Conservation (phyloP, 164 flowering plant genomes). For the Magnolia changhungtana region DNA sequence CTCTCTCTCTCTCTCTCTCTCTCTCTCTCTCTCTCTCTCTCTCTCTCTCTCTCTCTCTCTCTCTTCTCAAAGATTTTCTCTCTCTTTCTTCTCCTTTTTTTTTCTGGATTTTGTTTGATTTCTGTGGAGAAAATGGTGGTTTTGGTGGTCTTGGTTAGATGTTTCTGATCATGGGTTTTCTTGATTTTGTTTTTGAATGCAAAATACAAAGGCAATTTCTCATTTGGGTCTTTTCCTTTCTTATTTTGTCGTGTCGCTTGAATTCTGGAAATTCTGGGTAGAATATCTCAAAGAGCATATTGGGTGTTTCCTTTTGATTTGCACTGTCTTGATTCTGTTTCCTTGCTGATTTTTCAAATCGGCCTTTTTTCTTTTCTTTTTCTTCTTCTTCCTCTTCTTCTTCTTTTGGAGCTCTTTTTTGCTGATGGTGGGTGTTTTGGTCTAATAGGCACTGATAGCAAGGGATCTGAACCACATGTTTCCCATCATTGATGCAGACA, state of each 20-base stretch:
- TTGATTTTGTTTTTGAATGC: background rate
- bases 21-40: background rate
- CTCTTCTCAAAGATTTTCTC: background rate
- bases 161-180: background rate
- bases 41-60: background rate
- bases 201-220: background rate
- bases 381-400: too few relatives aligned
- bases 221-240: background rate
- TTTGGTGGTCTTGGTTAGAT: background rate
- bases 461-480: constrained; percentile 65
- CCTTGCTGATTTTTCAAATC: too few relatives aligned
- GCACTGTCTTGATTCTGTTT: background rate
- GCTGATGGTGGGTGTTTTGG: background rate
- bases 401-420: background rate
- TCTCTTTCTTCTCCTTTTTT: background rate
- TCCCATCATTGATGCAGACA: constrained; percentile 63
- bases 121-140: background rate
- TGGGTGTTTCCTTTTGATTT: background rate
- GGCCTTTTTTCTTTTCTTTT: too few relatives aligned
- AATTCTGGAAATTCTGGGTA: background rate
- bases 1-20: too few relatives aligned
- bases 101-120: background rate
- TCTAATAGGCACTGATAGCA: constrained; percentile 42
- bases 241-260: too few relatives aligned
- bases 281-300: background rate